Base-by-base conservation (phyloP, 75 land plant species). In the Cryptomeria japonica region DNA sequence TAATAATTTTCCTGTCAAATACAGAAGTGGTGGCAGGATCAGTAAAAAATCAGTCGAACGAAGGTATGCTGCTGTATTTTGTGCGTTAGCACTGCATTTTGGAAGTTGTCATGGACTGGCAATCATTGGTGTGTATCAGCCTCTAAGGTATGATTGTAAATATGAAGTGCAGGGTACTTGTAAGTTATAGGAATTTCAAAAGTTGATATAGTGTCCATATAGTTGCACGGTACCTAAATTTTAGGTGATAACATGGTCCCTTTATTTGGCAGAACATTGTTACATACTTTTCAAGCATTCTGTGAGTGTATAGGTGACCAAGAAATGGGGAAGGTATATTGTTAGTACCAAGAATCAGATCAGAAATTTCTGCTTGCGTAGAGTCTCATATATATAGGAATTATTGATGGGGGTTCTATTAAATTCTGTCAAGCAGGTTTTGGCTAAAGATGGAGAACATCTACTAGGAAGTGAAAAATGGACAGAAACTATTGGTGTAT, bases 291-390 rank as follows among this genome's bases (percentile, higher is more conserved):
- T 87, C 96, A 95, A 73, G 91, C 97, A 78, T 98, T 98, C 39
- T 98, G 99, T 91, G 97, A 97, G 56, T 98, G 98, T 93, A 93
- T 98, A 34, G 97, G 96, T 34, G 99, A 98, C 88, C 91, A 94
- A 86, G 99, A 96, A 87, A 95, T 97, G 99, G 94, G 95, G 64
- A 95, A 96, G 97, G 99, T 96, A 91, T 47, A 22, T 32, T 18
- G 22, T 18, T 87, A 19, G 37, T 58, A 28, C 44, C 37, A 49
- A 11, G 38, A 36, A 15, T 3, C 36, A 73, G 14, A 11, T 12
- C n/a, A 19, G n/a, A 19, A 36, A 32, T 7, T 25, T 34, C 4
- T 85, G 42, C 28, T 85, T 47, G 19, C 14, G 10, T 25, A 46
- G 7, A 22, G 19, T 34, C 19, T 80, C 49, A 12, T 42, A 18